phyloP scores from a whole-genome alignment of 23 red algal species.

The Gracilariopsis chorda region DNA sequence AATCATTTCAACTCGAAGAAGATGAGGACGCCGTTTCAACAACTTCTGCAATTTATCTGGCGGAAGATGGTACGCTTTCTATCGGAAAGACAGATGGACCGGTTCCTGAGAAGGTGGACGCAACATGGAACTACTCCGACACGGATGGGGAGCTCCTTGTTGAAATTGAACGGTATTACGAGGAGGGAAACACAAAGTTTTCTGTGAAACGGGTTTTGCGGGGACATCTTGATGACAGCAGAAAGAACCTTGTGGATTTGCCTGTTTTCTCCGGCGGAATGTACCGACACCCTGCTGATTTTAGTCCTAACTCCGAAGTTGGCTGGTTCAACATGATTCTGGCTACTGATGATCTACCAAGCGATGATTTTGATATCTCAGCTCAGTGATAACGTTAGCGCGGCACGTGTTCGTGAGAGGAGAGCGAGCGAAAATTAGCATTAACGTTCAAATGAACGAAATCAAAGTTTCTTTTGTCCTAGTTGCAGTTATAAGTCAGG shows the following conservation, averaged over 20 bases:
- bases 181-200: constrained; percentile 15
- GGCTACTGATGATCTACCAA: constrained; percentile 56
- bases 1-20: constrained; percentile 63
- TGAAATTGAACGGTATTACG: constrained; percentile 47
- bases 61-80: constrained; percentile 34
- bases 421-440: neutral
- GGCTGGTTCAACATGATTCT: constrained; percentile 61
- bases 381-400: neutral
- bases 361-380: constrained; percentile 54
- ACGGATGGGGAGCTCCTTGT: constrained; percentile 35
- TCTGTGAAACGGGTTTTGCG: constrained; percentile 54
- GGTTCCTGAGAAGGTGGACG: constrained; percentile 38
- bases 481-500: constrained; percentile 14
- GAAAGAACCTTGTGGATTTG: constrained; percentile 51
- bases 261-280: constrained; percentile 53
- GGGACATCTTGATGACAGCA: constrained; percentile 60
- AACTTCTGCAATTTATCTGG: constrained; percentile 44
- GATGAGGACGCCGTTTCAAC: constrained; percentile 44
- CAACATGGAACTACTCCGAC: constrained; percentile 40
- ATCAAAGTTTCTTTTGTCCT: too few species aligned
- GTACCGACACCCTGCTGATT: constrained; percentile 51
- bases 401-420: neutral
- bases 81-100: constrained; percentile 61
- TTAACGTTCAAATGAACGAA: neutral
- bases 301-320: constrained; percentile 42